Base-by-base conservation (phyloP, 352 stramenopile genomes). In the Pythium monospermum region DNA sequence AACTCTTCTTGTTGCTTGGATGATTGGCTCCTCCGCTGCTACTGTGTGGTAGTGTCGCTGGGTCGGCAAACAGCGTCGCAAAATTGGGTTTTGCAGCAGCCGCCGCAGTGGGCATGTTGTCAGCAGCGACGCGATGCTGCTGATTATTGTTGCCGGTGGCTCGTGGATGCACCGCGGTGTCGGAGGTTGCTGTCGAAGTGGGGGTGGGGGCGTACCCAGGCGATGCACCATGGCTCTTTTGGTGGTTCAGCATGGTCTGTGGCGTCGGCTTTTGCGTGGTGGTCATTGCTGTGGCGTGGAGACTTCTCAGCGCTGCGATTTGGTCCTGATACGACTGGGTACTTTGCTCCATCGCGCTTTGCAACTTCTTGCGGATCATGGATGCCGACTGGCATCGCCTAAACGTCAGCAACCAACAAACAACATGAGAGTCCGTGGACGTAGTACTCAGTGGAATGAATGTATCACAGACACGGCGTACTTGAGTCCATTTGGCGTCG, bases 381-480 rank as follows among this genome's bases (percentile, higher is more conserved):
- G 79, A 87, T 2, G 79, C 79, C 0, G 79, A 90, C 33, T 82
- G 71, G 33, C 76, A 88, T 19, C 79, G 66, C 43, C 79, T 87
- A 46, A n/a, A 49, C 43, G 45, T n/a, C 22, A 12, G n/a, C n/a
- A n/a, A n/a, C n/a, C n/a, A n/a, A n/a, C n/a, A n/a, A n/a, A n/a
- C n/a, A n/a, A n/a, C n/a, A n/a, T 18, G 11, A 23, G 43, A 19
- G 25, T 26, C 26, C 7, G 26, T 47, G 10, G 31, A 23, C 6
- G 15, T 23, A 21, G 13, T 15, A 8, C 21, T 41, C 15, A n/a
- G 16, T 21, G 5, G 2, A 23, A 21, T 25, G 36, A 39, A 0
- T 41, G 36, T 13, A 6, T 21, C 15, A 23, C n/a, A 31, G 13
- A 33, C 23, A 18, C 12, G 47, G 13, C 44, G 44, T 21, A 66